These are phyloP conservation scores for Wallacemonas rigidus DNA, from an alignment of 208 protist genomes.

Conservation along the genomic window DNA sequence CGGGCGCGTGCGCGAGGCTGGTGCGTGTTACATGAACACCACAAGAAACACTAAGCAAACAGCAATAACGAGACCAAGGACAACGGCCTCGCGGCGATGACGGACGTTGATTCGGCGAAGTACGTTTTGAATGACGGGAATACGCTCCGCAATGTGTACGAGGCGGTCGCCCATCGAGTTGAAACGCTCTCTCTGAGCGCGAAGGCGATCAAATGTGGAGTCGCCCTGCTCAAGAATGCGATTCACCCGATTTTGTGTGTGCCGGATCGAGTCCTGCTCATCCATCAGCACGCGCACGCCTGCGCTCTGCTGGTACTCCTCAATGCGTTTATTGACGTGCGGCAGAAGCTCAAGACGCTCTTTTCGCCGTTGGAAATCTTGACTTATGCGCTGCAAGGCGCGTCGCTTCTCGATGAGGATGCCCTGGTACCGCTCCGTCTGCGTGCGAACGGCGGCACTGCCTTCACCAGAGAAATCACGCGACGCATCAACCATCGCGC, in stretches of 20 bases:
- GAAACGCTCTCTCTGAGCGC: conserved; percentile 72
- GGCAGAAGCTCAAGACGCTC: conserved; percentile 67
- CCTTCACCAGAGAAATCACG: conserved; percentile 18
- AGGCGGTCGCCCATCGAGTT: conserved; percentile 51
- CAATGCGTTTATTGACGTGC: conserved; percentile 34
- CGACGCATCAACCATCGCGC: conserved; percentile 32
- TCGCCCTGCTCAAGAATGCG: conserved; percentile 64
- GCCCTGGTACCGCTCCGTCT: conserved; percentile 70
- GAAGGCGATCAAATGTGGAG: conserved; percentile 55
- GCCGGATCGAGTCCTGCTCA: conserved; percentile 75
- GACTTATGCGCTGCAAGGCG: conserved; percentile 34
- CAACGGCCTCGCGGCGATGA: conserved; percentile 62
- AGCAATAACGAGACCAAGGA: conserved; percentile 61
- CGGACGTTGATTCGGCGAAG: conserved; percentile 69
- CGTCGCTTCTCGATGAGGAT: conserved; percentile 61
- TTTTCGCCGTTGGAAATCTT: conserved; percentile 53
- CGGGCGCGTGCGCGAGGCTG: neutral
- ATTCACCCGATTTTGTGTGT: conserved; percentile 68
- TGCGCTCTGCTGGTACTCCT: conserved; percentile 32
- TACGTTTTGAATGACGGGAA: conserved; percentile 75
- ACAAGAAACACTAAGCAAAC: conserved; percentile 66
- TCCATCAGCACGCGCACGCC: conserved; percentile 71
- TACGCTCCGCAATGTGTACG: conserved; percentile 64
- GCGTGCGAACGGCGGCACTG: conserved; percentile 21
- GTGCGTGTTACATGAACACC: conserved; percentile 54